Evolutionary conservation across 169 alveolate species (phyloP), one percentile per base, ranked within the genome.

Genomic region (Babesia ovata): DNA sequence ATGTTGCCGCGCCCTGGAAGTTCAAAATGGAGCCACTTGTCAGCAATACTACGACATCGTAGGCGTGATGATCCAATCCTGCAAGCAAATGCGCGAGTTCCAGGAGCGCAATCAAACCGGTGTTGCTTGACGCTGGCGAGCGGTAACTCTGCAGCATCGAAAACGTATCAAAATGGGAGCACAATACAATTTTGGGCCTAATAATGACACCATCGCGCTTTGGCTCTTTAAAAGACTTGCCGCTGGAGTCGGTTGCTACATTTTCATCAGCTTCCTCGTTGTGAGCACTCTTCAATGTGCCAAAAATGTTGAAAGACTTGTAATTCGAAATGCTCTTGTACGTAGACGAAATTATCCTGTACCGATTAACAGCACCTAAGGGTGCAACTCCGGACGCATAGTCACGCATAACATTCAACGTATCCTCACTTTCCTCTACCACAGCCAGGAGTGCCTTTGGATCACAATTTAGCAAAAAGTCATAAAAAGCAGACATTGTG

Each of bases 141-240:
- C 83, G 74, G 63, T 73, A 73, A 11, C 73, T 54, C 60, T 81
- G 88, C 46, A 81, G 52, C 29, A 73, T 54, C 19, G 73, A 53
- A 57, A 72, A 73, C 16, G 86, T 72, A 39, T 81, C 88, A 16
- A 72, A 26, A 22, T 48, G 56, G 19, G 72, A 22, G 42, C 60
- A 19, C 0, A 71, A 13, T 17, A 59, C 81, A 44, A 71, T 59
- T 26, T 42, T 58, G 56, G 63, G 62, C 49, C 53, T 46, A 0
- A 54, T 0, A 0, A 0, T 8, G 11, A 66, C 39, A n/a, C 48
- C 29, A 0, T 63, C 72, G 12, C 6, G 2, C 0, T 66, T 29
- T 0, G 0, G 49, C 16, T 21, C 61, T 66, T 49, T 28, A 1
- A 6, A 36, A 17, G 17, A 12, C 1, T n/a, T n/a, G 17, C 19